A percentile compares a stretch with the other conserved stretches of the same genome.
These are phyloP conservation scores for Ophiostoma ulmi DNA, from an alignment of 2,329 filamentous ascomycete species.

Conservation along the genomic window DNA sequence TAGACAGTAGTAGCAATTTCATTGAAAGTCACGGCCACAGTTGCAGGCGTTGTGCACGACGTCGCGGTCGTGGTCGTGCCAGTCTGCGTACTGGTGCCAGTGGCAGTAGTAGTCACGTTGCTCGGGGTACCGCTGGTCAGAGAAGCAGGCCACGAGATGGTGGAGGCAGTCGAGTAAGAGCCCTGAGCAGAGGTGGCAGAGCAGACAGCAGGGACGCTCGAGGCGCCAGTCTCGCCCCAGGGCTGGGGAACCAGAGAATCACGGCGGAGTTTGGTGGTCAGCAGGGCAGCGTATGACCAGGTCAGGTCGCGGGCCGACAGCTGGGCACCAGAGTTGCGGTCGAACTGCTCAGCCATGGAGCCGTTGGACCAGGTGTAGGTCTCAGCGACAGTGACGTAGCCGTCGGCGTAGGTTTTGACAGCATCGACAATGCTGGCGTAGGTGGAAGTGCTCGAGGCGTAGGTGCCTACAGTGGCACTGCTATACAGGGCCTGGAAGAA, in stretches of 20 bases:
- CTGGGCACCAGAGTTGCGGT: constrained; percentile 46
- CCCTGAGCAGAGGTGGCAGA: constrained; percentile 43
- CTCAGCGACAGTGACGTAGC: constrained; percentile 57
- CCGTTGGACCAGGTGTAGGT: constrained; percentile 59
- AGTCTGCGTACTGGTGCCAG: background rate
- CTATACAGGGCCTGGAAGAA: constrained; percentile 67
- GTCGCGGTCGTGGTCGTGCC: background rate
- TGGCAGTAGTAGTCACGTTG: constrained; percentile 11
- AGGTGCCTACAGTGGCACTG: constrained; percentile 57
- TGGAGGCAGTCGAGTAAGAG: constrained; percentile 43
- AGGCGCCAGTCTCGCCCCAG: constrained; percentile 34
- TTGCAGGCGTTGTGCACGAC: constrained; percentile 45
- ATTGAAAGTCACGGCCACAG: constrained; percentile 53
- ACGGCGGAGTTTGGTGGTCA: constrained; percentile 57
- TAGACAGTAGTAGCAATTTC: constrained; percentile 51
- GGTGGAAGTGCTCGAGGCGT: constrained; percentile 40
- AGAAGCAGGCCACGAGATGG: constrained; percentile 18
- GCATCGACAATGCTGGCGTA: constrained; percentile 56
- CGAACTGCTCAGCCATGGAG: constrained; percentile 51
- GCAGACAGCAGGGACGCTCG: constrained; percentile 45
- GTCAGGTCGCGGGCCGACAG: constrained; percentile 63
- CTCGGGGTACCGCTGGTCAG: constrained; percentile 32
- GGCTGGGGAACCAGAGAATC: constrained; percentile 52
- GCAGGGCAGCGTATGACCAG: constrained; percentile 68
- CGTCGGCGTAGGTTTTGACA: constrained; percentile 54